These are phyloP conservation scores for Alternaria brassicicola DNA, from an alignment of 2,329 filamentous ascomycete species.

Conservation along the genomic window DNA sequence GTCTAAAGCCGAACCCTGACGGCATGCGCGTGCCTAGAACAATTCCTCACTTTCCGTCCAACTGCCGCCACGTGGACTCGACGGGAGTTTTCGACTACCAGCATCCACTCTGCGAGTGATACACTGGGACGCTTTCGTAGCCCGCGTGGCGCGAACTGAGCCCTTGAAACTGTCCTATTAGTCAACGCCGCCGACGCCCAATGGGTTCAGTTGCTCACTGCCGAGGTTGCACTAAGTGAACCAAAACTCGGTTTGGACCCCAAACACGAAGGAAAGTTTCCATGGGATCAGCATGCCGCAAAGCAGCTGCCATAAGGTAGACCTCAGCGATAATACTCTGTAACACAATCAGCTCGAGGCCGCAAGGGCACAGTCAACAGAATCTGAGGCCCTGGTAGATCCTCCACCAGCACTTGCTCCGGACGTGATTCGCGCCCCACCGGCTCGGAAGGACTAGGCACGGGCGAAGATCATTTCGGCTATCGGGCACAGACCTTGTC, in stretches of 20 bases:
- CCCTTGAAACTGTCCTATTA: neutral
- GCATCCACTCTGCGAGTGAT: neutral
- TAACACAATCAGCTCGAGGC: neutral
- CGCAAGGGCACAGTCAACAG: neutral
- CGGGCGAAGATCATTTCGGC: neutral
- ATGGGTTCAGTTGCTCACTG: neutral
- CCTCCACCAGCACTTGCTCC: neutral
- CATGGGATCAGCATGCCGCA: conserved; percentile 1
- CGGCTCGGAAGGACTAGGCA: conserved; percentile 2
- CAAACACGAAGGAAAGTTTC: conserved; percentile 14
- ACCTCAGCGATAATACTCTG: neutral
- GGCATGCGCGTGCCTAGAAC: neutral
- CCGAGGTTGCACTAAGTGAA: conserved; percentile 1
- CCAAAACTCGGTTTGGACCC: conserved; percentile 1
- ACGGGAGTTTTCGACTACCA: neutral
- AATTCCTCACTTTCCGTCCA: neutral
- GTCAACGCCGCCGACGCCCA: neutral
- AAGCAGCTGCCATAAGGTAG: neutral
- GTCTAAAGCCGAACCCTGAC: neutral
- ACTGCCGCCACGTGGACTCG: neutral
- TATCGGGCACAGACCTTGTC: neutral
- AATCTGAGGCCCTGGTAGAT: neutral
- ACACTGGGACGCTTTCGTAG: neutral
- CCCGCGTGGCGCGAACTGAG: neutral
- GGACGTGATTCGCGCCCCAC: neutral